Base-by-base conservation (phyloP, 176 grass and related monocot genomes). In the Oryza meyeriana region DNA sequence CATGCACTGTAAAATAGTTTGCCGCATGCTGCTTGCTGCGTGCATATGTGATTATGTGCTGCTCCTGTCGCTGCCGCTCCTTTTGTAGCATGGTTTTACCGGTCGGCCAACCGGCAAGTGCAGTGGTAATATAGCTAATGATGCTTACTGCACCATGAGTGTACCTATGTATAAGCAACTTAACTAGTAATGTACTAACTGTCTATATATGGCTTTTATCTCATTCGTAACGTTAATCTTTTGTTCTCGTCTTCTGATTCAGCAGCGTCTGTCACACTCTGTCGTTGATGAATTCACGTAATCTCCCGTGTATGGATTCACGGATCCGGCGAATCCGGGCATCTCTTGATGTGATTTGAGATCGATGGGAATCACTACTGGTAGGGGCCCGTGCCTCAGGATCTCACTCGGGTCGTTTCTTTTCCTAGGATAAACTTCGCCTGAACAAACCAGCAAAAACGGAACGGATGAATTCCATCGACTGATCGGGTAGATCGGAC, bases 381-480 rank as follows among this genome's bases (percentile, higher is more conserved):
- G 58, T 34, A 20, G 69, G 58, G 55, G 45, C 57, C 80, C 69
- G 80, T 82, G 57, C 25, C 80, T 26, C 79, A 33, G 4, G 16
- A 8, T 59, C n/a, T 36, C 66, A 17, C 25, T 18, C 34, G 11
- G 34, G 41, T 42, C 16, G 4, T 66, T 68, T 32, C 64, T 42
- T 40, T 58, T 68, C 40, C 35, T 75, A 40, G 71, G 64, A 71
- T 62, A 4, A 20, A 61, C 14, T 11, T 35, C 35, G 13, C 52
- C 48, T 62, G 74, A 71, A 36, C 74, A 8, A 64, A 58, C 38
- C 61, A 25, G 22, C n/a, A 85, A 64, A 72, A 79, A 79, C 11
- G 39, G 30, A 71, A 55, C 75, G 28, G 50, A 40, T 45, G 64
- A 65, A 30, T 20, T 48, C 22, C 36, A 30, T 55, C 45, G 24